Conservation (phyloP, 768 basidiomycete species). For the Auricularia heimuer region DNA sequence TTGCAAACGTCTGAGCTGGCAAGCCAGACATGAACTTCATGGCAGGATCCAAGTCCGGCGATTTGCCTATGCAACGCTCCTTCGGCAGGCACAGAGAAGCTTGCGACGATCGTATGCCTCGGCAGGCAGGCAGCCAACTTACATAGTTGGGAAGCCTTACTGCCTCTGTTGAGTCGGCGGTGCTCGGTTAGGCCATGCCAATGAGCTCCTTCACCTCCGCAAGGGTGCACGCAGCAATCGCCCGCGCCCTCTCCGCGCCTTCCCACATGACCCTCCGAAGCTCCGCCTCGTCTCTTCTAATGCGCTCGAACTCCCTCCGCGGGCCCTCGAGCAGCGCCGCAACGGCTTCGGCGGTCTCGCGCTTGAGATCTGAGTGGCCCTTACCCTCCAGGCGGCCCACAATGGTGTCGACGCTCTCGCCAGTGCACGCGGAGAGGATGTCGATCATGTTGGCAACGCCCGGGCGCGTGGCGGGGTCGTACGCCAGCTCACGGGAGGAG, state of each 20-base stretch:
- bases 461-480: conserved; percentile 69
- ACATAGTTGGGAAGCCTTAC: no score
- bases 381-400: conserved; percentile 42
- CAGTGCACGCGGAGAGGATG: conserved; percentile 68
- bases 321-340: conserved; percentile 57
- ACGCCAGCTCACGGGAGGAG: conserved; percentile 62
- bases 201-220: conserved; percentile 54
- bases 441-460: conserved; percentile 75
- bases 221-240: conserved; percentile 55
- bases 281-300: conserved; percentile 51
- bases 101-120: no score
- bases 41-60: no score
- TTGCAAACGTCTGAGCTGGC: no score
- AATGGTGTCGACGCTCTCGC: conserved; percentile 33
- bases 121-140: no score
- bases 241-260: conserved; percentile 56
- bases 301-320: conserved; percentile 54
- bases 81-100: no score
- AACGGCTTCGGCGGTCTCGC: conserved; percentile 63
- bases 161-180: no score
- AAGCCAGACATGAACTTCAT: no score
- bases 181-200: conserved; percentile 34
- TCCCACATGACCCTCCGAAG: conserved; percentile 49
- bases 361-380: conserved; percentile 63
- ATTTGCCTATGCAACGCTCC: no score